Percentiles rank a stretch among this genome's conserved stretches.
Evolutionary conservation across 306 rosid species (phyloP).

Genomic region (Quercus aquifolioides): DNA sequence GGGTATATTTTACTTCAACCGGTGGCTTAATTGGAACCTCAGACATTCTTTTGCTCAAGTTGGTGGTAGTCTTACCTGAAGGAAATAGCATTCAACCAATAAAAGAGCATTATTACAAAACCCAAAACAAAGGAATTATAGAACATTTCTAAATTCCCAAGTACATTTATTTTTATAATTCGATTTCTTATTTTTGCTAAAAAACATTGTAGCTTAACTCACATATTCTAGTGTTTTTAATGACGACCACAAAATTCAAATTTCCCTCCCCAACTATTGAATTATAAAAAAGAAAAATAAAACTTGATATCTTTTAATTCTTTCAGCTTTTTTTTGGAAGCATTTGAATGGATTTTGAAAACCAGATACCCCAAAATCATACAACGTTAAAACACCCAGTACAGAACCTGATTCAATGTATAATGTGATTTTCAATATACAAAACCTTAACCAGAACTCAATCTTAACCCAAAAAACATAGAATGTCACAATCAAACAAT

Average conservation of each 20-base stretch:
- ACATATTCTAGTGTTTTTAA: neutral
- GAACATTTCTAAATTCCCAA: neutral
- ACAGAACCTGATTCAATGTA: neutral
- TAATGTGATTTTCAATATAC: neutral
- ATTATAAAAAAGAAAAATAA: no score
- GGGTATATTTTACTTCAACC: slow-evolving; percentile 45
- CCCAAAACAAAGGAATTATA: neutral
- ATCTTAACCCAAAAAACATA: neutral
- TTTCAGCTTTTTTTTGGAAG: no score
- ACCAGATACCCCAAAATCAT: neutral
- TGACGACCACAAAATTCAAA: no score
- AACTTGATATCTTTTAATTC: no score
- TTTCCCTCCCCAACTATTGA: no score
- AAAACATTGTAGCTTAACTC: neutral
- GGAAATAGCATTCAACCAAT: neutral
- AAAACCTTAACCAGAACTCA: neutral
- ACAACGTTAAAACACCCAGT: neutral
- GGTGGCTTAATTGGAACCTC: slow-evolving; percentile 67
- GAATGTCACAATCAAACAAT: neutral
- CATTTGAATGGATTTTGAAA: neutral
- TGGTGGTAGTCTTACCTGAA: slow-evolving; percentile 46
- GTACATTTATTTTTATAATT: neutral
- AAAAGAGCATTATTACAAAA: neutral
- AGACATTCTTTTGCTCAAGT: slow-evolving; percentile 24
- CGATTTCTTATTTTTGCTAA: neutral